A percentile compares a stretch with the other conserved stretches of the same genome.
Evolutionary conservation across 495 filamentous ascomycete species (phyloP).

Genomic region (Penicilliopsis zonata): DNA sequence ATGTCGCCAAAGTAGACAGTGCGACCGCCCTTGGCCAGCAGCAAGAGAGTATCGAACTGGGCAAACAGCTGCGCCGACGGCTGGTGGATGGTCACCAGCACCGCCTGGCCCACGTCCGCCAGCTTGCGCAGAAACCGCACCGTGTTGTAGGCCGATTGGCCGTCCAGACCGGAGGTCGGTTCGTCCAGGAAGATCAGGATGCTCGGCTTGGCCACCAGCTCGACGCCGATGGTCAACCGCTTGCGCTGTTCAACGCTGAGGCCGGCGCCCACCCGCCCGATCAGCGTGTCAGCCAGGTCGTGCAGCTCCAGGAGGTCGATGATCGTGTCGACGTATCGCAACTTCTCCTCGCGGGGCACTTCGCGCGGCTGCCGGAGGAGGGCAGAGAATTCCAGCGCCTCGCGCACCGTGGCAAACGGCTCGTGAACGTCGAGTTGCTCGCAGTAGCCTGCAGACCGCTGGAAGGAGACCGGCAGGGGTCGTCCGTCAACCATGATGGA

Average conservation of each 20-base stretch:
- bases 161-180: conserved; percentile 62
- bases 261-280: conserved; percentile 40
- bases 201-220: conserved; percentile 53
- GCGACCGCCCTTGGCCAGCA: conserved; percentile 57
- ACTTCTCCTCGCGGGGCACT: conserved; percentile 40
- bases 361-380: conserved; percentile 41
- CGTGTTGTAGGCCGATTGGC: conserved; percentile 51
- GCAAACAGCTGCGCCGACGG: conserved; percentile 61
- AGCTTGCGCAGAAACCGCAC: conserved; percentile 54
- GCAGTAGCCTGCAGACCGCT: conserved; percentile 51
- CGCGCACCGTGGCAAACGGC: conserved; percentile 46
- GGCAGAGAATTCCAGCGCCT: conserved; percentile 48
- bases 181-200: conserved; percentile 68
- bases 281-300: conserved; percentile 39
- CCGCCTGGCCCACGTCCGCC: conserved; percentile 54
- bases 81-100: conserved; percentile 69
- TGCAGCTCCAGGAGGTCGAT: conserved; percentile 47
- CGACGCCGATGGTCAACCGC: conserved; percentile 55
- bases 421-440: conserved; percentile 53
- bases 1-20: conserved; percentile 62
- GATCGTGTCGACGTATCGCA: conserved; percentile 47
- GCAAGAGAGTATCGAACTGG: conserved; percentile 59
- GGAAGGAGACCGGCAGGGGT: conserved; percentile 68
- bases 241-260: conserved; percentile 51
- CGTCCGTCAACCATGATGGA: conserved; percentile 78